These are phyloP conservation scores for Lumnitzera littorea DNA, from an alignment of 345 rosid species.

Conservation along the genomic window DNA sequence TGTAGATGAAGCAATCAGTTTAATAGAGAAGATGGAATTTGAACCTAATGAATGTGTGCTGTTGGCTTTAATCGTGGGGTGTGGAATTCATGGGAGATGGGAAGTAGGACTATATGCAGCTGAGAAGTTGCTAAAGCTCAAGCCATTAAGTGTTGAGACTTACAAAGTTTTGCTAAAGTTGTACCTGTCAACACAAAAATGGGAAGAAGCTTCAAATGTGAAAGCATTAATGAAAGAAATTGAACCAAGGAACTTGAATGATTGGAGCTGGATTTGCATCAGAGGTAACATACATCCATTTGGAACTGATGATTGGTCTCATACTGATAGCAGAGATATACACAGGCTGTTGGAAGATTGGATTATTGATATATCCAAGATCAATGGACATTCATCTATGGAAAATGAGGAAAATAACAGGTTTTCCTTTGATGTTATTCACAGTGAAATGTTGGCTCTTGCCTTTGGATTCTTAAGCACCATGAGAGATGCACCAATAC, in stretches of 20 bases:
- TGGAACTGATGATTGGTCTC: constrained; percentile 17
- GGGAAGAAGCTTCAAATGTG: constrained; percentile 33
- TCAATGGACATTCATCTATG: constrained; percentile 25
- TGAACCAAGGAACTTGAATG: constrained; percentile 15
- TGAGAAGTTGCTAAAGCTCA: constrained; percentile 36
- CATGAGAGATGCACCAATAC: constrained; percentile 18
- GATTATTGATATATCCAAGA: constrained; percentile 12
- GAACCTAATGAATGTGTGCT: constrained; percentile 36
- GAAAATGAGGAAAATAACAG: constrained; percentile 4
- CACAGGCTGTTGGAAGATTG: constrained; percentile 22
- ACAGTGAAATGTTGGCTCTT: constrained; percentile 42
- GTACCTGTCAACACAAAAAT: constrained; percentile 27
- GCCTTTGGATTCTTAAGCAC: constrained; percentile 44
- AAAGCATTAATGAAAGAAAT: constrained; percentile 28
- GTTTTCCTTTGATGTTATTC: constrained; percentile 11
- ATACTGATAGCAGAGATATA: constrained; percentile 13
- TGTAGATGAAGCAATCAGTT: constrained; percentile 39
- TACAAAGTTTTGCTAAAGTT: constrained; percentile 22
- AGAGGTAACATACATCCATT: constrained; percentile 34
- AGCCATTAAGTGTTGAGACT: constrained; percentile 26
- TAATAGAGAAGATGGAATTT: constrained; percentile 33
- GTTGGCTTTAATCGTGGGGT: constrained; percentile 39
- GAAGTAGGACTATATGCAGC: constrained; percentile 40
- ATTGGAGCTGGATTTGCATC: constrained; percentile 52
- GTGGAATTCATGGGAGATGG: constrained; percentile 26